Base-by-base conservation (phyloP, 1,284 basidiomycete genomes). In the Neotropicomus parvogracilis region DNA sequence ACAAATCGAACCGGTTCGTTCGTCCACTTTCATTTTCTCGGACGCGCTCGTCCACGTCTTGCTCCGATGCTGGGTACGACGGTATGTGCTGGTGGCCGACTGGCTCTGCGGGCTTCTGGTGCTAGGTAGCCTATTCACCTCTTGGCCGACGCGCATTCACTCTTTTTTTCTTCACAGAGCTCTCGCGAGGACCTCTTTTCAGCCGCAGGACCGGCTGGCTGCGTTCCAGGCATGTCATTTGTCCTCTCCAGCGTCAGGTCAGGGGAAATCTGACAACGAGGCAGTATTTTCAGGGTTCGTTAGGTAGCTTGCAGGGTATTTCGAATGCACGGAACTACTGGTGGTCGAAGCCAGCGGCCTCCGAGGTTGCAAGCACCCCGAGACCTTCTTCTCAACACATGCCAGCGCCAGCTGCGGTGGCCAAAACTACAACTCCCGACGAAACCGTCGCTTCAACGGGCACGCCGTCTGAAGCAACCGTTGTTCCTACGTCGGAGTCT, bases 261-360 rank as follows among this genome's bases (percentile, higher is more conserved):
- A 26, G 33, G 16, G 14, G 26, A 13, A 13, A 24, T 40, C 43
- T 57, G 34, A 59, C 44, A 4, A 28, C 17, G 28, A 33, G 44
- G 26, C n/a, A 58, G 52, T 35, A 17, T 38, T 34, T 53, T 4
- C 57, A 45, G 45, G 32, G 44, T 1, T 34, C 40, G 6, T 24
- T 51, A n/a, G 28, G 40, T 9, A 37, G 51, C 24, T 37, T 34
- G 12, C 47, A 42, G 35, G 42, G 52, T 14, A 19, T 45, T 27
- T 49, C 45, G 12, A 49, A 51, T 41, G 49, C 19, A 26, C 64
- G 64, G 12, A 69, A 49, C 47, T 69, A 55, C 48, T 68, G 64
- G 67, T 65, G 63, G 64, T 64, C 64, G 2, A 65, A 58, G 38
- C 46, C 67, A 37, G 26, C 50, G 0, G 8, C 42, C 21, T 26